phyloP scores from a whole-genome alignment of 2,329 filamentous ascomycete species.

The Zymoseptoria passerinii region DNA sequence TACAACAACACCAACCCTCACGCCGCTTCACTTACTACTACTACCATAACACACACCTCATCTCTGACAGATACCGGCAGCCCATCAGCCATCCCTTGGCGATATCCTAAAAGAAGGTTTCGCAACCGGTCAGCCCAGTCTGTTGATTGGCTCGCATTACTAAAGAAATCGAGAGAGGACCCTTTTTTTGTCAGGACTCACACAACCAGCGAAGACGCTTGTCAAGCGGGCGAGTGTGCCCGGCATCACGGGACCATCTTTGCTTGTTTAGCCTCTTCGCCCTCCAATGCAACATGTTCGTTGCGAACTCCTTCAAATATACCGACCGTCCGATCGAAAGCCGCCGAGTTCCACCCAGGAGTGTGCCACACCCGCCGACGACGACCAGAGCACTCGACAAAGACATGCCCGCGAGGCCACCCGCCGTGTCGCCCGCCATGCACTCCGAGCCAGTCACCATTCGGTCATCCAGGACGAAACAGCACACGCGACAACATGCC shows the following conservation, averaged over 20 bases:
- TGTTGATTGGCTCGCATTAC: neutral
- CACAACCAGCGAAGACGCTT: neutral
- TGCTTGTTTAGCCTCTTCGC: neutral
- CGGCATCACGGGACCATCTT: neutral
- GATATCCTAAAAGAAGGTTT: neutral
- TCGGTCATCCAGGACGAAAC: constrained; percentile 29
- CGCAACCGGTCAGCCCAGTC: neutral
- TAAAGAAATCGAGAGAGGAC: neutral
- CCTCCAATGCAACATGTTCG: constrained; percentile 32
- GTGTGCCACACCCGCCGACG: constrained; percentile 4
- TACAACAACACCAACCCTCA: neutral
- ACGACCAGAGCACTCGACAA: neutral
- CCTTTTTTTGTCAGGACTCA: neutral
- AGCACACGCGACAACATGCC: constrained; percentile 25
- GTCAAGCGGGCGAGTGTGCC: neutral
- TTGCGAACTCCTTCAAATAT: constrained; percentile 40
- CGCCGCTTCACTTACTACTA: neutral
- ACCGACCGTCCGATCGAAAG: constrained; percentile 15
- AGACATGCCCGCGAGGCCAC: constrained; percentile 12
- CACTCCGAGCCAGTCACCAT: constrained; percentile 35
- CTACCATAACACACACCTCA: neutral
- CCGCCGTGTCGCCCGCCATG: constrained; percentile 2
- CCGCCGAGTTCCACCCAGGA: neutral
- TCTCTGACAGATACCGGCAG: neutral
- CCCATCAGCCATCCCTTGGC: neutral